A percentile compares a stretch with the other conserved stretches of the same genome.
Conservation (phyloP, 805 yeast species). For the Candida nanaspora region DNA sequence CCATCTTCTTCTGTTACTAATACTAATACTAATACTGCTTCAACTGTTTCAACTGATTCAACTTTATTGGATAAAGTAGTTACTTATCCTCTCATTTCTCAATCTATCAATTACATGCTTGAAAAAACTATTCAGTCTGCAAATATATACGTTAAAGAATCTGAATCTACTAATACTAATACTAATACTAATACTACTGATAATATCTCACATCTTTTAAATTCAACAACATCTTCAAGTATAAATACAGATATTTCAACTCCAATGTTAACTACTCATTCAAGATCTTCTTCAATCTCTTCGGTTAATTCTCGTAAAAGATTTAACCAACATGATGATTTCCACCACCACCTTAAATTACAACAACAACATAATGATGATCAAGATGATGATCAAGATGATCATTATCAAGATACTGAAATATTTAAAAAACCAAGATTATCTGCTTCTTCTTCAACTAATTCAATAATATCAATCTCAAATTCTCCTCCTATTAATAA, state of each 20-base stretch:
- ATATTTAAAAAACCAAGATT: constrained; percentile 14
- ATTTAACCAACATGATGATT: background rate
- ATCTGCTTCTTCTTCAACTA: constrained; percentile 6
- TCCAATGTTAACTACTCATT: background rate
- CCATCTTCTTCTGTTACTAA: background rate
- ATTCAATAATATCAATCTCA: background rate
- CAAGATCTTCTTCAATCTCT: background rate
- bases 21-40: background rate
- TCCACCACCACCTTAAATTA: background rate
- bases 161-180: background rate
- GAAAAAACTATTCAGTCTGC: constrained; percentile 27
- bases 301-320: background rate
- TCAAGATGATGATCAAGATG: background rate
- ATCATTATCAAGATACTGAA: background rate
- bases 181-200: background rate
- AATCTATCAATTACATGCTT: constrained; percentile 28
- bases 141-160: constrained; percentile 13
- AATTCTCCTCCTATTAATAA: background rate
- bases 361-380: background rate
- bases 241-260: background rate
- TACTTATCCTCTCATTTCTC: constrained; percentile 29
- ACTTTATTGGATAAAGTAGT: constrained; percentile 29
- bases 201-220: background rate
- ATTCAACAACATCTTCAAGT: background rate
- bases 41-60: background rate